These are phyloP conservation scores for Xylariales sp. DNA, from an alignment of 2,329 filamentous ascomycete genomes.

Conservation along the genomic window DNA sequence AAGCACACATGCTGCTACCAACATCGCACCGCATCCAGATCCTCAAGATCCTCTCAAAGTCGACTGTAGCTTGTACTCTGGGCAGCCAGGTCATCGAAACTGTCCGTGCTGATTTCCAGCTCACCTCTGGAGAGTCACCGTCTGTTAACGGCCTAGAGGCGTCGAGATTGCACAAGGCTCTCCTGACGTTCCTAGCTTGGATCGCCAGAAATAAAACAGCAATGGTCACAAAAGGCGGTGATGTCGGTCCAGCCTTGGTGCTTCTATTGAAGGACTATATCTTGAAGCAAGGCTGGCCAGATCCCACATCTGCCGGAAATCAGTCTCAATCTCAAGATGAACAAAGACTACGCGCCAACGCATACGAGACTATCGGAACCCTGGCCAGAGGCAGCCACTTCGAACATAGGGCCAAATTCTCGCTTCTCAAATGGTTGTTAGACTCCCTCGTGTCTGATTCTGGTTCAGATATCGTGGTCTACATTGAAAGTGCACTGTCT, in stretches of 20 bases:
- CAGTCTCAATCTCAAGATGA: slow-evolving; percentile 48
- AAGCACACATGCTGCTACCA: slow-evolving; percentile 69
- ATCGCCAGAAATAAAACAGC: slow-evolving; percentile 68
- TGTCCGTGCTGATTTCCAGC: slow-evolving; percentile 62
- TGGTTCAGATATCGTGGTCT: slow-evolving; percentile 71
- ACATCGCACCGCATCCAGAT: slow-evolving; percentile 74
- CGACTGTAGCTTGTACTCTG: slow-evolving; percentile 66
- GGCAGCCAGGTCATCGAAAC: slow-evolving; percentile 63
- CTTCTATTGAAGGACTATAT: slow-evolving; percentile 69
- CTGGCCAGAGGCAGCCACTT: slow-evolving; percentile 63
- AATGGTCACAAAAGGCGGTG: slow-evolving; percentile 48
- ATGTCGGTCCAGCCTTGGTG: slow-evolving; percentile 66
- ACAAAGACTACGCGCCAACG: slow-evolving; percentile 67
- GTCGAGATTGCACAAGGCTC: slow-evolving; percentile 72
- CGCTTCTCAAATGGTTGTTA: slow-evolving; percentile 72
- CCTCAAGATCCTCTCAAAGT: slow-evolving; percentile 71
- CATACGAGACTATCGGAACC: slow-evolving; percentile 87
- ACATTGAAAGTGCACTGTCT: slow-evolving; percentile 84
- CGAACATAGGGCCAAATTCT: slow-evolving; percentile 47
- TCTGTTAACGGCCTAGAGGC: slow-evolving; percentile 63
- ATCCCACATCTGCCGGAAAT: slow-evolving; percentile 42
- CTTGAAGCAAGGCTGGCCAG: slow-evolving; percentile 78
- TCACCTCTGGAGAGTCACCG: slow-evolving; percentile 22
- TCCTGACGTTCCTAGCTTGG: slow-evolving; percentile 86
- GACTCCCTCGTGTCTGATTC: slow-evolving; percentile 76